Evolutionary conservation across 495 filamentous ascomycete genomes (phyloP).

Genomic region (Neurospora tetrasperma): DNA sequence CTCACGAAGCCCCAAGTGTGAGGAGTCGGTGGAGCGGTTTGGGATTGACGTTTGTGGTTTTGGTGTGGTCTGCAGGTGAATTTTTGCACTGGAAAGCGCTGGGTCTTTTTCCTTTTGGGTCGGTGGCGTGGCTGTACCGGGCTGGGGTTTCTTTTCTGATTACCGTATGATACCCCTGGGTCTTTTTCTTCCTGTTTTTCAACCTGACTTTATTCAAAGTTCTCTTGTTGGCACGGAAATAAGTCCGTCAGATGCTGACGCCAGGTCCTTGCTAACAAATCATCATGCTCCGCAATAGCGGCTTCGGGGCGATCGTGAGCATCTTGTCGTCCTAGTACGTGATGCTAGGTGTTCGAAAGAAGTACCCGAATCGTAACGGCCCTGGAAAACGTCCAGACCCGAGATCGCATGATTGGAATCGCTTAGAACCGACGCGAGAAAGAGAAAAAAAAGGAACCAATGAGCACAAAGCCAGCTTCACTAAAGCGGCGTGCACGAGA

Average conservation of each 20-base stretch:
- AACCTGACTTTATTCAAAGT: neutral
- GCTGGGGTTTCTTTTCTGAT: neutral
- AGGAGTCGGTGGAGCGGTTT: neutral
- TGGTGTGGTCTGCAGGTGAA: neutral
- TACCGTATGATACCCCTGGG: neutral
- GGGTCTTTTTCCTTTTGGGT: neutral
- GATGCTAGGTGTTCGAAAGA: neutral
- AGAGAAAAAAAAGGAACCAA: neutral
- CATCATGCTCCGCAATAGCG: too few species aligned
- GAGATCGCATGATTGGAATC: neutral
- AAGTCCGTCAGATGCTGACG: neutral
- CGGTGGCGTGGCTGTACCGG: constrained; percentile 3
- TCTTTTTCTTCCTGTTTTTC: neutral
- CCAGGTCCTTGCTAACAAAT: too few species aligned
- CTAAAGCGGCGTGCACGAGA: neutral
- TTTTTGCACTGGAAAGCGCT: neutral
- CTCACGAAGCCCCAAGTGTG: neutral
- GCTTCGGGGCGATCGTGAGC: neutral
- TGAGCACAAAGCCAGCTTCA: neutral
- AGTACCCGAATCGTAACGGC: neutral
- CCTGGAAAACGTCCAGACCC: neutral
- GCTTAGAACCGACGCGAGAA: neutral
- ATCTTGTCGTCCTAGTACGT: neutral
- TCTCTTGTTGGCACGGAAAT: neutral
- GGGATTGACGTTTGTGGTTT: neutral